Conservation (phyloP, 1,139 yeast genomes). For the Pichia sp. region DNA sequence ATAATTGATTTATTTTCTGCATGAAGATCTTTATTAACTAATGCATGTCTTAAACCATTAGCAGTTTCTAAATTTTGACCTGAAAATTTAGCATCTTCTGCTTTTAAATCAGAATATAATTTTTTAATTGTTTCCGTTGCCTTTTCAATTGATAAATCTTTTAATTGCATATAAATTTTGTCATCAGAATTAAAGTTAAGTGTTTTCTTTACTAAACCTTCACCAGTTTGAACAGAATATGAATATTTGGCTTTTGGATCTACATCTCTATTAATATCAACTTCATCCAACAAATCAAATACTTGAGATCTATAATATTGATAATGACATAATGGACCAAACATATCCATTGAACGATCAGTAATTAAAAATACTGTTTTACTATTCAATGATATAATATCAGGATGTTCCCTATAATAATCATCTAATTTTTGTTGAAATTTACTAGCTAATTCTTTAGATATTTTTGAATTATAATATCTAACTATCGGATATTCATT, state of each 20-base stretch:
- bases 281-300: constrained; percentile 47
- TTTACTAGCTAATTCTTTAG: constrained; percentile 66
- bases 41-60: constrained; percentile 27
- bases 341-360: constrained; percentile 78
- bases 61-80: constrained; percentile 22
- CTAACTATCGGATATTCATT: constrained; percentile 89
- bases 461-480: constrained; percentile 63
- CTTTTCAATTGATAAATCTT: constrained; percentile 19
- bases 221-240: constrained; percentile 57
- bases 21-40: constrained; percentile 24
- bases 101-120: constrained; percentile 19
- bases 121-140: constrained; percentile 9
- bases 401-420: constrained; percentile 62
- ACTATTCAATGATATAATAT: constrained; percentile 54
- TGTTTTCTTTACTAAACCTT: constrained; percentile 26
- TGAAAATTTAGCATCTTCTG: constrained; percentile 22
- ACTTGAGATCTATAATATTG: constrained; percentile 94
- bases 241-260: constrained; percentile 42
- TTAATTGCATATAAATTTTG: constrained; percentile 22
- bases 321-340: constrained; percentile 83
- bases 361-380: constrained; percentile 70
- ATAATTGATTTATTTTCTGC: constrained; percentile 21
- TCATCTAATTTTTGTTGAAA: constrained; percentile 69
- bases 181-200: constrained; percentile 24
- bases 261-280: constrained; percentile 43